These are phyloP conservation scores for Xylaria longipes DNA, from an alignment of 495 filamentous ascomycete species.

Conservation along the genomic window DNA sequence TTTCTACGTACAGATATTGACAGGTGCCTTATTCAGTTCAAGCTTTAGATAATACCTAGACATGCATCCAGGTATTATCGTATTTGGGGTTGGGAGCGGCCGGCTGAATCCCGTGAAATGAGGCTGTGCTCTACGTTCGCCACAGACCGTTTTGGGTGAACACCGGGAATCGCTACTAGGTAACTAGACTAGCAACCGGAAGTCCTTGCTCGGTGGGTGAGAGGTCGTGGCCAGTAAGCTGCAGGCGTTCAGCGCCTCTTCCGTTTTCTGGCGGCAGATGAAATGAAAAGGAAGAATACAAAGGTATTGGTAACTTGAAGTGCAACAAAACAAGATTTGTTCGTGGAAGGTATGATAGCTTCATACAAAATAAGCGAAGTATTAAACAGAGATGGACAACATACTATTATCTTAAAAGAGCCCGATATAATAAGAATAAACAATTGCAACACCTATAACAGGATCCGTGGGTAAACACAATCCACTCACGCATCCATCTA, in stretches of 20 bases:
- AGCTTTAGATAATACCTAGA: no score
- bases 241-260: not conserved
- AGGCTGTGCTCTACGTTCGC: constrained; percentile 17
- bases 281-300: not conserved
- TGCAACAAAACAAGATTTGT: not conserved
- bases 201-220: not conserved
- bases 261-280: not conserved
- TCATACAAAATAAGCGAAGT: not conserved
- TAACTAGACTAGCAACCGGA: not conserved
- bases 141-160: not conserved
- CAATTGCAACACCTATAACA: not conserved
- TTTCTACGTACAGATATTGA: constrained; percentile 15
- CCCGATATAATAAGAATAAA: not conserved
- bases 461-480: not conserved
- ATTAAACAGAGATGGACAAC: not conserved
- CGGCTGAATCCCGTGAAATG: not conserved
- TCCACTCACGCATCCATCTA: not conserved
- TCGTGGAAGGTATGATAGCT: not conserved
- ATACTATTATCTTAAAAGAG: not conserved
- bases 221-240: not conserved
- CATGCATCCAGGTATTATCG: not conserved
- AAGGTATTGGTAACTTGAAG: not conserved
- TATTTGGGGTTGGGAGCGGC: constrained; percentile 14
- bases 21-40: not conserved
- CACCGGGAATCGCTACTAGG: not conserved